Evolutionary conservation across 768 basidiomycete genomes (phyloP), one percentile per base, ranked within the genome.

Genomic region (Leccinum longicurvipes): DNA sequence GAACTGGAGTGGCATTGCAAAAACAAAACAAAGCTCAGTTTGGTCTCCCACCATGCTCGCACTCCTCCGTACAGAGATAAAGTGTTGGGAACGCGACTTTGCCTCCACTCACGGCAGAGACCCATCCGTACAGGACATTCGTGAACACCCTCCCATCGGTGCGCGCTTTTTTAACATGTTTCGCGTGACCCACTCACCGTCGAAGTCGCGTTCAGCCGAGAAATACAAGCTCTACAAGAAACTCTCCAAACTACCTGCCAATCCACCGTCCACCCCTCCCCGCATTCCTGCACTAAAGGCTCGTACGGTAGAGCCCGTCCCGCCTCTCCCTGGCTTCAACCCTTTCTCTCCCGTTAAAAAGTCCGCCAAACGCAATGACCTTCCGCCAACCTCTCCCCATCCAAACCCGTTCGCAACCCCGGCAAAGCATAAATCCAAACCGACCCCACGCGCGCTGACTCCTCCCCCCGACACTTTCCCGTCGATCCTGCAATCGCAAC

Each of bases 201-300:
- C 54, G n/a, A 47, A 60, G 27, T 11, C 19, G 47, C 50, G 24
- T 56, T 12, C 66, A 92, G 90, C 87, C 57, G 80, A 82, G 60
- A 91, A 87, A 69, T 93, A 93, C 76, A 91, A 80, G 70, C 78
- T 82, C 28, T 91, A 92, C 78, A 92, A 91, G 78, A 84, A 79
- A 56, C 78, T 91, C 32, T 80, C 79, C 53, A 91, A 87, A 60
- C 67, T 70, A 24, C 61, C 72, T 0, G 42, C 67, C 50, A 55
- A 58, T 56, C 59, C 66, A 50, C 66, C 72, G 12, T 62, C 71
- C 32, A 75, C 73, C 6, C 74, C 72, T 31, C 72, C 75, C 47
- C 59, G 59, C 48, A 60, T 73, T 68, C 51, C 73, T 74, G 49
- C 80, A 23, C 75, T 79, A 10, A 78, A 75, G 56, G 67, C 82